Evolutionary conservation across 495 filamentous ascomycete species (phyloP).

Genomic region (Penicillium mononematosum): DNA sequence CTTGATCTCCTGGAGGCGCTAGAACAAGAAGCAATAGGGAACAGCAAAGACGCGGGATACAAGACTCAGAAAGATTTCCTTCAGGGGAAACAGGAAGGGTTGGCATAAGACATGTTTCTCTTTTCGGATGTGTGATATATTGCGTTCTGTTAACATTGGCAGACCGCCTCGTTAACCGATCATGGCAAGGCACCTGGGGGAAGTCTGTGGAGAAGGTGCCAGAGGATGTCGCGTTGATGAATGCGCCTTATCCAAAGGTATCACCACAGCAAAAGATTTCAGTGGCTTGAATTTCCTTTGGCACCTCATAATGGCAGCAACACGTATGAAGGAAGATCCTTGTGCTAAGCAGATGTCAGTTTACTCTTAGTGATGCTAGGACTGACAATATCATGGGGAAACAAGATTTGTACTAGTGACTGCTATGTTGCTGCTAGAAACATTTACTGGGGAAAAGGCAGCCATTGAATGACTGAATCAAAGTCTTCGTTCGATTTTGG

Average conservation of each 20-base stretch:
- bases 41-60: neutral
- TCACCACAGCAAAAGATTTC: slow-evolving; percentile 26
- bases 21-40: neutral
- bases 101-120: neutral
- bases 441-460: neutral
- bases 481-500: neutral
- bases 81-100: neutral
- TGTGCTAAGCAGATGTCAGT: neutral
- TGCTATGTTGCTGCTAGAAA: neutral
- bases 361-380: neutral
- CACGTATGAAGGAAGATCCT: neutral
- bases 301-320: slow-evolving; percentile 25
- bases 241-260: slow-evolving; percentile 25
- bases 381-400: neutral
- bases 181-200: slow-evolving; percentile 19
- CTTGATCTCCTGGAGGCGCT: slow-evolving; percentile 12
- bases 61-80: neutral
- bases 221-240: slow-evolving; percentile 28
- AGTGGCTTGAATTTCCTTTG: slow-evolving; percentile 36
- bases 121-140: neutral
- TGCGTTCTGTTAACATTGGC: no score
- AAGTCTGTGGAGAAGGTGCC: slow-evolving; percentile 34
- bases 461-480: neutral
- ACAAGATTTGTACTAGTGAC: neutral
- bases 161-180: no score